Base-by-base conservation (phyloP, 2,329 filamentous ascomycete genomes). In the Cryphonectria naterciae region DNA sequence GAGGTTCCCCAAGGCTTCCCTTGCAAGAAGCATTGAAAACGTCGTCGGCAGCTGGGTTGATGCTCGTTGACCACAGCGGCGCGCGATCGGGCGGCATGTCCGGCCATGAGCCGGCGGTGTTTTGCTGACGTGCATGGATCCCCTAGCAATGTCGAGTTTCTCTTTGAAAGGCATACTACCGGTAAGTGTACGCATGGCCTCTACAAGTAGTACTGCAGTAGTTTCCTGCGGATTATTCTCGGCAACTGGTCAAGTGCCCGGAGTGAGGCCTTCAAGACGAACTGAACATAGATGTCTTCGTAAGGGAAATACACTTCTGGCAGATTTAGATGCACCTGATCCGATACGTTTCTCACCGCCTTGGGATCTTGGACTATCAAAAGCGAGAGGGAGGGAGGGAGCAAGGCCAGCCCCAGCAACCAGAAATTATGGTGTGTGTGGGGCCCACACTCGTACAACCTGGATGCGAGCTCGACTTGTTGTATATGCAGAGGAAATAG, bases 41-140 rank as follows among this genome's bases (percentile, higher is more conserved):
- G 25, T 61, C 39, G 68, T 13, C 62, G 54, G 25, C 54, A 46
- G 39, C 68, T 41, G 68, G 68, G 68, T 60, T 67, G 63, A 69
- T 69, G 68, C 68, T 49, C 63, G 68, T 67, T 52, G 52, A 19
- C 32, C 28, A 13, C 35, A 7, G 35, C 58, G 35, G 58, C n/a
- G 52, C 17, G 28, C 54, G 54, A 19, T 39, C 17, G n/a, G 8
- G 58, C 58, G 58, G 58, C 58, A 35, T 61, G 58, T 22, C 58
- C 58, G 58, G 11, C 17, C 35, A 19, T 35, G 32, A 39, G 32
- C 19, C 19, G 58, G 58, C 58, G 35, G 58, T 43, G 19, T 35
- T 39, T 19, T 58, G 19, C 66, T 60, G 39, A 60, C 39, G 22
- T 25, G 32, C 60, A 63, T 56, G 58, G 67, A 35, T 68, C 52